These are phyloP conservation scores for Trypanosoma conorhini DNA, from an alignment of 208 protist genomes.

Conservation along the genomic window DNA sequence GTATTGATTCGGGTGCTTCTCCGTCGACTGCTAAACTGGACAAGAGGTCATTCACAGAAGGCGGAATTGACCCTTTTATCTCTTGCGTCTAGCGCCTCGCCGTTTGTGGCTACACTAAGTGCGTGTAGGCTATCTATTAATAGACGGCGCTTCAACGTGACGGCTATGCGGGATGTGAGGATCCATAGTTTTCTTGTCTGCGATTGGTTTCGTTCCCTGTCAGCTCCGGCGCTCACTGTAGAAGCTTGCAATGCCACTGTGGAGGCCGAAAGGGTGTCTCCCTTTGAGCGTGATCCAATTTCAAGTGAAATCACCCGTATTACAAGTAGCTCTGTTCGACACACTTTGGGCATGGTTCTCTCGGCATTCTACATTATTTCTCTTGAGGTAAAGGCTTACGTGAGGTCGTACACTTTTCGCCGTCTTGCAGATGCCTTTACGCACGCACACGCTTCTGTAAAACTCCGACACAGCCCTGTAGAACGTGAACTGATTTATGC, in stretches of 20 bases:
- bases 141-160: slow-evolving; percentile 41
- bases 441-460: slow-evolving; percentile 75
- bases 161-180: slow-evolving; percentile 51
- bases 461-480: slow-evolving; percentile 62
- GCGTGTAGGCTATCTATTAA: slow-evolving; percentile 78
- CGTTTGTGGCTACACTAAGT: slow-evolving; percentile 42
- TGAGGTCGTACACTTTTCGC: slow-evolving; percentile 60
- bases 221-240: slow-evolving; percentile 55
- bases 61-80: slow-evolving; percentile 52
- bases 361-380: slow-evolving; percentile 71
- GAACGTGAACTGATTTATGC: slow-evolving; percentile 71
- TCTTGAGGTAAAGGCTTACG: slow-evolving; percentile 30
- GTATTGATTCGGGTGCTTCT: slow-evolving; percentile 76
- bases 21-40: slow-evolving; percentile 74
- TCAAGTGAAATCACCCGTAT: slow-evolving; percentile 44
- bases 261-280: slow-evolving; percentile 43
- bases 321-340: slow-evolving; percentile 59
- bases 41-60: slow-evolving; percentile 34
- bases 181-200: slow-evolving; percentile 76
- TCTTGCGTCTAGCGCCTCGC: slow-evolving; percentile 60
- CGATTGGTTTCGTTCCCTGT: slow-evolving; percentile 80
- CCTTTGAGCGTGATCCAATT: slow-evolving; percentile 38
- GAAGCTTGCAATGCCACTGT: slow-evolving; percentile 66
- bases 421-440: slow-evolving; percentile 71
- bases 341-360: slow-evolving; percentile 78